Evolutionary conservation across 305 asterid species (phyloP), one percentile per base, ranked within the genome.

Genomic region (Andrographis paniculata): DNA sequence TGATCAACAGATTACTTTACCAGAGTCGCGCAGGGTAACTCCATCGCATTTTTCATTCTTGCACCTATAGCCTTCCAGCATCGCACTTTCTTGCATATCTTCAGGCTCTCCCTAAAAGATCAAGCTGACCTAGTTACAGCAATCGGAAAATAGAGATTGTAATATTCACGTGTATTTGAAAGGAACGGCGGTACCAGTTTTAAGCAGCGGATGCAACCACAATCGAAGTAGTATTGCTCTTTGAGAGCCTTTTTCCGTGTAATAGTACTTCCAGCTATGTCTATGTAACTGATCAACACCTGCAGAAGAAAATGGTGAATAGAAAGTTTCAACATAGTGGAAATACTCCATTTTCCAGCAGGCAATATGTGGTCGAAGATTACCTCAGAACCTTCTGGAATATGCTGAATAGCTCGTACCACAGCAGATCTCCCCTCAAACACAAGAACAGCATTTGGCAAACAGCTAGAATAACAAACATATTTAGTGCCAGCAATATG

Each of bases 331-430:
- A 15, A 35, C 11, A 4, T 35, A 5, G 39, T n/a, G n/a, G n/a
- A n/a, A 35, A 35, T 35, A 10, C 14, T 31, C 12, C 37, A 31
- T 31, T 24, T 3, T 24, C 4, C 4, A 8, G 30, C 8, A 24
- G 30, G 8, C n/a, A 24, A 24, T 24, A 6, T 28, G 1, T 28
- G 33, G 39, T 35, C 1, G 27, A 55, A 23, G 44, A 62, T 78
- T 83, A 91, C 99, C 99, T 91, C 99, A 14, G 87, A 63, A 59
- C 93, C 94, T 76, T 79, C 79, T 28, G 84, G 74, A 56, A 91
- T 70, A 53, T 62, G 78, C 55, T 83, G 75, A 63, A 77, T 57
- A 15, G 94, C 88, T 55, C 95, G 82, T 11, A 91, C 87, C 45
- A 77, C 87, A 0, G 96, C 99, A 50, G 59, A 42, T 71, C 84